A percentile compares a stretch with the other conserved stretches of the same genome.
phyloP scores from a whole-genome alignment of 805 yeast species.

The Gaillardinia entomophila region DNA sequence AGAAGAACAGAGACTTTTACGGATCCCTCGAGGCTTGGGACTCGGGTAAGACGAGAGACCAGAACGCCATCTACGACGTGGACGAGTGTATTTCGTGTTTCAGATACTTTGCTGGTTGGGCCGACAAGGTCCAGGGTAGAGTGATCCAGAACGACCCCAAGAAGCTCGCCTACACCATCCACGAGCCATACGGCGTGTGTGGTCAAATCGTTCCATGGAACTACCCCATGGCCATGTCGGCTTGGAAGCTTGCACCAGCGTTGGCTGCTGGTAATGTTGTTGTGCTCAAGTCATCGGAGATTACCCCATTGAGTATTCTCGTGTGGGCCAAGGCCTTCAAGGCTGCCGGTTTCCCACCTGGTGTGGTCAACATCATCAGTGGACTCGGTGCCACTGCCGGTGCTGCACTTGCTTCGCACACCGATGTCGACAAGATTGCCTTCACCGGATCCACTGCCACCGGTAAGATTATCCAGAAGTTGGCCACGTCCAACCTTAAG shows the following conservation, averaged over 20 bases:
- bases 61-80: slow-evolving; percentile 46
- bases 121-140: slow-evolving; percentile 50
- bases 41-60: slow-evolving; percentile 41
- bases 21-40: slow-evolving; percentile 42
- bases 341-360: slow-evolving; percentile 72
- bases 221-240: slow-evolving; percentile 62
- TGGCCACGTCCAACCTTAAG: slow-evolving; percentile 57
- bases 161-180: slow-evolving; percentile 61
- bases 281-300: slow-evolving; percentile 69
- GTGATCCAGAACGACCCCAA: slow-evolving; percentile 33
- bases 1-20: slow-evolving; percentile 26
- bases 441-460: slow-evolving; percentile 66
- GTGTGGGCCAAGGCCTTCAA: slow-evolving; percentile 51
- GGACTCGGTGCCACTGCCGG: slow-evolving; percentile 73
- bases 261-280: slow-evolving; percentile 73
- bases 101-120: slow-evolving; percentile 58
- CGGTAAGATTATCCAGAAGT: slow-evolving; percentile 58
- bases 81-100: slow-evolving; percentile 40
- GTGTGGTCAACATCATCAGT: slow-evolving; percentile 65
- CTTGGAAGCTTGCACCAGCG: slow-evolving; percentile 83
- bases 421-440: slow-evolving; percentile 52
- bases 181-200: slow-evolving; percentile 62
- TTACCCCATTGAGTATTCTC: slow-evolving; percentile 68
- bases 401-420: slow-evolving; percentile 55
- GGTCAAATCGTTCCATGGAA: slow-evolving; percentile 73